Conservation (phyloP, 306 rosid genomes). For the Lupinus albus region DNA sequence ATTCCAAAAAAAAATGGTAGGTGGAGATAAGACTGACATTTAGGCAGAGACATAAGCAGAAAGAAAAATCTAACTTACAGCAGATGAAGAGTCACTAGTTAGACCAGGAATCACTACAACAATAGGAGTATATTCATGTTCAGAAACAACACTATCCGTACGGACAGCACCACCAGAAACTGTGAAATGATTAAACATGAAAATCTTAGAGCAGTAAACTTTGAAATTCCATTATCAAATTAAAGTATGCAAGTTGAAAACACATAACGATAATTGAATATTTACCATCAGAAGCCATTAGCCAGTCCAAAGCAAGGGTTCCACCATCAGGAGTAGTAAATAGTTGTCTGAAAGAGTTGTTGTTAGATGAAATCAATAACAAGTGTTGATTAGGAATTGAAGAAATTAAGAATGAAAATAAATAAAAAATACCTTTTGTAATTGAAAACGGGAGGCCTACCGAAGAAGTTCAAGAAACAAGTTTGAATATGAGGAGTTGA, state of each 20-base stretch:
- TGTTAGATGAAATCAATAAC: constrained; percentile 38
- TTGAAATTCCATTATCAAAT: constrained; percentile 17
- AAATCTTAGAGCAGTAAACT: constrained; percentile 27
- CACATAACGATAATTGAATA: constrained; percentile 25
- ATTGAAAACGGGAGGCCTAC: constrained; percentile 69
- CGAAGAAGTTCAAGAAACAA: constrained; percentile 63
- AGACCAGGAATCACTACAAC: constrained; percentile 82
- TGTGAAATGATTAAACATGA: constrained; percentile 42
- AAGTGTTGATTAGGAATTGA: too few relatives aligned
- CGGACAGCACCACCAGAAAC: constrained; percentile 50
- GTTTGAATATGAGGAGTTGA: constrained; percentile 89
- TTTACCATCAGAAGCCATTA: constrained; percentile 56
- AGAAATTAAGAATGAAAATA: too few relatives aligned
- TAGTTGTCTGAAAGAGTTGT: constrained; percentile 55
- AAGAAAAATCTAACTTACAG: constrained; percentile 58
- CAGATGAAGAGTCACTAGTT: constrained; percentile 79
- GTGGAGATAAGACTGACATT: constrained; percentile 15
- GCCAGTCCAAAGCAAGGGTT: constrained; percentile 79
- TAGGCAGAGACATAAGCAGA: constrained; percentile 9
- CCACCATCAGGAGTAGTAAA: constrained; percentile 66
- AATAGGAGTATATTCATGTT: constrained; percentile 65
- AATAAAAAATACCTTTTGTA: constrained; percentile 56
- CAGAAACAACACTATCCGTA: constrained; percentile 38
- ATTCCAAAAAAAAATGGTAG: neutral
- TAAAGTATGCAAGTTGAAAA: constrained; percentile 18